These are phyloP conservation scores for Phialemoniopsis sp. DNA, from an alignment of 2,329 filamentous ascomycete species.

Conservation along the genomic window DNA sequence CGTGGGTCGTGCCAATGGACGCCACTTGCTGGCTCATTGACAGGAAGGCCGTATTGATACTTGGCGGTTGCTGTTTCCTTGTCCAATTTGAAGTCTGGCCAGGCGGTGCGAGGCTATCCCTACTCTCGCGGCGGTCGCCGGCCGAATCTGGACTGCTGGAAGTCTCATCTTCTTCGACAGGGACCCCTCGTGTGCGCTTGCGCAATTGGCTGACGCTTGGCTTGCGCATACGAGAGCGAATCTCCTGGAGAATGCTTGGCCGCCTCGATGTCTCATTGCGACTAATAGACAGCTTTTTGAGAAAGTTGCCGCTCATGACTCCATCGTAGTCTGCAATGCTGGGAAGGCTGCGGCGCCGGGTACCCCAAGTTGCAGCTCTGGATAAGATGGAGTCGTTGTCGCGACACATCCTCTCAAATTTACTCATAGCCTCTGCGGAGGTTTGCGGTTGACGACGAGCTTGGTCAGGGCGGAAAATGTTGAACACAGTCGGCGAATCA, in stretches of 20 bases:
- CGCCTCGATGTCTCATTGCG: conserved; percentile 37
- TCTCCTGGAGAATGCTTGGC: conserved; percentile 49
- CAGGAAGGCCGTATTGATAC: conserved; percentile 54
- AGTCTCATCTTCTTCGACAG: conserved; percentile 27
- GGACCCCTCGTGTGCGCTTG: conserved; percentile 40
- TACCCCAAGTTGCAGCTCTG: conserved; percentile 66
- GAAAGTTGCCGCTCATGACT: conserved; percentile 53
- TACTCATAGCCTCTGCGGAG: conserved; percentile 49
- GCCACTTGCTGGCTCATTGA: conserved; percentile 51
- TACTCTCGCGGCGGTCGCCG: conserved; percentile 30
- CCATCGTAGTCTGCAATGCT: conserved; percentile 56
- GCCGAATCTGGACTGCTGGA: conserved; percentile 14
- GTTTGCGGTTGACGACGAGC: conserved; percentile 39
- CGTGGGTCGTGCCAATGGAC: conserved; percentile 51
- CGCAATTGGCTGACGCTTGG: conserved; percentile 37
- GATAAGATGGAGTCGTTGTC: conserved; percentile 58
- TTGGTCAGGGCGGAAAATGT: conserved; percentile 30
- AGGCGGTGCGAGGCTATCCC: conserved; percentile 47
- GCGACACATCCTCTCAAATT: conserved; percentile 44
- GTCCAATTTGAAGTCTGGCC: conserved; percentile 47
- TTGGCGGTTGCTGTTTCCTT: conserved; percentile 46
- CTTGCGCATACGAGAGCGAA: conserved; percentile 45
- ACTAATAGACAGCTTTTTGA: conserved; percentile 58
- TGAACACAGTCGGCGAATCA: conserved; percentile 40
- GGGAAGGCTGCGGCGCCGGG: conserved; percentile 60